Evolutionary conservation across 176 grass and related monocot species (phyloP), one percentile per base, ranked within the genome.

Genomic region (Musa schizocarpa): DNA sequence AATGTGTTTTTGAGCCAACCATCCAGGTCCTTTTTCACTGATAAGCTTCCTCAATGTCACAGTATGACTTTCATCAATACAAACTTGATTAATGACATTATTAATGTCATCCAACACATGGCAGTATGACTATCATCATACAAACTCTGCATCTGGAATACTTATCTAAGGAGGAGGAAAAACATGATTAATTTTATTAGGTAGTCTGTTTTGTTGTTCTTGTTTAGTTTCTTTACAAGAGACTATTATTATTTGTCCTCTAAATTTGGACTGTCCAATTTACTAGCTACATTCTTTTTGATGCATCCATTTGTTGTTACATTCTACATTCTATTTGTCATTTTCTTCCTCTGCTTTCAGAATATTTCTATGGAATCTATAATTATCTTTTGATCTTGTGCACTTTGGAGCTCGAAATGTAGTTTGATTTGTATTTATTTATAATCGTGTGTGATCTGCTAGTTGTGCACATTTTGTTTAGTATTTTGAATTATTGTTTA

Each of bases 1-100:
- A 77, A 43, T 65, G 24, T 77, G 74, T 77, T 13, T 65, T 77
- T 53, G 74, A 77, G 59, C 74, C 74, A 50, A 77, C 65, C 61
- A 77, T 65, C 59, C 59, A 56, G 72, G 54, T 76, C 56, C 1
- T 50, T 62, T n/a, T 56, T 76, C 21, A 63, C 8, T 76, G 55
- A 76, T 13, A 62, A 3, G 50, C 11, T 68, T 16, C 14, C 26
- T 48, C 12, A 0, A 9, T 11, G 13, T 24, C 52, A 21, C 20
- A 9, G 14, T 24, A 34, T 9, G 27, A 29, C 29, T 29, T 3
- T 29, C 29, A 29, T 29, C 29, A 24, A 43, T 43, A 43, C 34
- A 43, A 43, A 43, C 34, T 43, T 43, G 34, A 43, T 43, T 43
- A 43, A 43, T 43, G 34, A 43, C 4, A 20, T 29, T 1, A 50